These are phyloP conservation scores for Houttuynia cordata DNA, from an alignment of 164 flowering plant genomes.

Conservation along the genomic window DNA sequence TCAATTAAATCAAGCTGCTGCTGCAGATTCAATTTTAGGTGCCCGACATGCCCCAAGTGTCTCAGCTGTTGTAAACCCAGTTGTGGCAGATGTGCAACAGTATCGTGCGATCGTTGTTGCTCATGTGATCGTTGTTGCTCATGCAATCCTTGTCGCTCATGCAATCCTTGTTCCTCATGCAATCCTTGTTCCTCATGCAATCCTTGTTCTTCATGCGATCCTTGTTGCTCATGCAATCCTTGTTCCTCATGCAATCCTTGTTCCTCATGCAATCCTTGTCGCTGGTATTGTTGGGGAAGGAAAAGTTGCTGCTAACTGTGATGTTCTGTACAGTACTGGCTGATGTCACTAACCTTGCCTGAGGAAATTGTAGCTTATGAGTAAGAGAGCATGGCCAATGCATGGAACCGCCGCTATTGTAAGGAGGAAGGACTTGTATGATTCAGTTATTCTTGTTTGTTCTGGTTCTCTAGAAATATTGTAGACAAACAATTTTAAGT, in stretches of 20 bases:
- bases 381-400: neutral
- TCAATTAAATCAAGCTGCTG: neutral
- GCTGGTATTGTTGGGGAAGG: neutral
- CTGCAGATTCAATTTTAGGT: neutral
- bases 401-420: neutral
- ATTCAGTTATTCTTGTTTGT: neutral
- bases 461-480: neutral
- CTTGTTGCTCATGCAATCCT: no score
- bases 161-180: no score
- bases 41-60: neutral
- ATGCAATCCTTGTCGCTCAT: no score
- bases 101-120: neutral
- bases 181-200: no score
- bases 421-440: slow-evolving; percentile 4
- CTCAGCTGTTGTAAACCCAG: no score
- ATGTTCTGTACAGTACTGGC: slow-evolving; percentile 3
- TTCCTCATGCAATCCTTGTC: no score
- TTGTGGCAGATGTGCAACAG: neutral
- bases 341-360: slow-evolving; percentile 5
- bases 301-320: slow-evolving; percentile 3
- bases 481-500: neutral
- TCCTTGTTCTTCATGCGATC: no score
- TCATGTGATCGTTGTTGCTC: no score
- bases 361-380: neutral
- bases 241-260: no score